Base-by-base conservation (phyloP, 768 basidiomycete species). In the Suillus subluteus region DNA sequence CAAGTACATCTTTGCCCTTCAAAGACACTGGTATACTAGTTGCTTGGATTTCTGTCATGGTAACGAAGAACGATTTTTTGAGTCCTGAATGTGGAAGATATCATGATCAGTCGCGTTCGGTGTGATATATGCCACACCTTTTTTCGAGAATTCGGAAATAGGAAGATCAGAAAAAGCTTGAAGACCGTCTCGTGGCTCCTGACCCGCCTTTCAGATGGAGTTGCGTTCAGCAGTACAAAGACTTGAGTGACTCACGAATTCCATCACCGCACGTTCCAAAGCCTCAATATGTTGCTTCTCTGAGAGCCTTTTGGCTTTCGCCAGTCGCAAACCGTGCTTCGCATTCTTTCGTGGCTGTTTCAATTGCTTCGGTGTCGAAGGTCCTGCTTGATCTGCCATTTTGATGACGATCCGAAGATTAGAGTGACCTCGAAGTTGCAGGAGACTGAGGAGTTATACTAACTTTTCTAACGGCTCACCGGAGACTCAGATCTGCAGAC, bases 31-130 rank as follows among this genome's bases (percentile, higher is more conserved):
- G 88, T 35, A 91, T 79, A 43, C 88, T 84, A 18, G 84, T 80
- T 6, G 82, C 77, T 72, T 91, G 90, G 56, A 91, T 90, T 65
- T 95, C 91, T 0, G 96, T 98, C 86, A 95, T 95, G 26, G 91
- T 83, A 52, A 90, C 83, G 72, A 96, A 98, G 73, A 88, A 95
- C 0, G 90, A 88, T 67, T 93, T 92, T 80, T 93, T 94, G 43
- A 99, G 82, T 18, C 96, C 96, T 94, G 21, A 61, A 63, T 23
- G 69, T 61, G 35, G 46, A 65, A 61, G 4, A 5, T 43, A 13
- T 58, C 74, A 63, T n/a, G 30, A 59, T 30, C 52, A 21, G 30
- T 5, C 4, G 18, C 26, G 63, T 41, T 38, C 46, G 30, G 8
- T 35, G 48, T 16, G 13, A 62, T 9, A n/a, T 38, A 15, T 61